phyloP scores from a whole-genome alignment of 1,139 yeast genomes.

The Saccharomyces pastorianus region DNA sequence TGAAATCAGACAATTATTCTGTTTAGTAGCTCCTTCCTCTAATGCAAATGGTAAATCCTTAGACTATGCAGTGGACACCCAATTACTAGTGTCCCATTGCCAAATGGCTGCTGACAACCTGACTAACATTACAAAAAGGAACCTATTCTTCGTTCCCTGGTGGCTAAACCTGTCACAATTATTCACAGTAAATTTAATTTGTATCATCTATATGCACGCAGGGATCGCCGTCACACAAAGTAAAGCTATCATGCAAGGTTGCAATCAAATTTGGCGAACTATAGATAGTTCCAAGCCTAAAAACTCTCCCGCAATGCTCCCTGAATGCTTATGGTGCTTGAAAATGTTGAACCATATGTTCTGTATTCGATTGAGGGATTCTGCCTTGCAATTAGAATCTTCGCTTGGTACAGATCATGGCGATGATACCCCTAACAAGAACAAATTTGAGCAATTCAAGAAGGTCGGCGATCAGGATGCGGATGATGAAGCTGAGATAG shows the following conservation, averaged over 20 bases:
- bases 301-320: constrained; percentile 41
- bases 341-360: constrained; percentile 49
- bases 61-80: constrained; percentile 37
- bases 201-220: constrained; percentile 40
- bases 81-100: constrained; percentile 35
- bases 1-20: constrained; percentile 21
- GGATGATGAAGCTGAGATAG: background rate
- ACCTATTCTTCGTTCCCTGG: constrained; percentile 45
- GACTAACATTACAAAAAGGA: constrained; percentile 34
- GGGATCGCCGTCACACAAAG: constrained; percentile 29
- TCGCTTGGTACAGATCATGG: constrained; percentile 51
- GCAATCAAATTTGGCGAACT: constrained; percentile 25
- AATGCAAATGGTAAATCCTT: constrained; percentile 5
- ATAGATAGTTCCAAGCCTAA: constrained; percentile 14
- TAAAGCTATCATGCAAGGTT: constrained; percentile 19
- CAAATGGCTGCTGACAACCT: constrained; percentile 35
- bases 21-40: constrained; percentile 8
- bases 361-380: constrained; percentile 40
- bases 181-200: constrained; percentile 41
- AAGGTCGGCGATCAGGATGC: constrained; percentile 19
- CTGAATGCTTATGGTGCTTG: constrained; percentile 58
- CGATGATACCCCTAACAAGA: constrained; percentile 44
- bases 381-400: constrained; percentile 32
- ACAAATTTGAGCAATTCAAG: constrained; percentile 44
- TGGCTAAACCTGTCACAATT: constrained; percentile 42